Evolutionary conservation across 176 grass and related monocot species (phyloP), one percentile per base, ranked within the genome.

Genomic region (Phoenix roebelenii): DNA sequence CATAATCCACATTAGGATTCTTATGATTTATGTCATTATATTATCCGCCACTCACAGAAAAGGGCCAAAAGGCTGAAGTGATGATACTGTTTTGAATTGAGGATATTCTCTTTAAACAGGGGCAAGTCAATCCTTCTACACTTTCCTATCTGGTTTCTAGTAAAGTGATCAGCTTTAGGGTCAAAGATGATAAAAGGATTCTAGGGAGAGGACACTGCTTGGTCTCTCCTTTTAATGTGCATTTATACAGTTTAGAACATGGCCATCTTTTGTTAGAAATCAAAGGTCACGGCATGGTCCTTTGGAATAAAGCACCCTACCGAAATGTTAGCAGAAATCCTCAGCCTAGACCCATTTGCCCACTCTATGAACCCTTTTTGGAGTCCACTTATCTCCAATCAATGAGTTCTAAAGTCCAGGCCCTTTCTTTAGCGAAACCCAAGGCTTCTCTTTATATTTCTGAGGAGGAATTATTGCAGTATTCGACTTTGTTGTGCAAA

Each of bases 51-150:
- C 22, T 56, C 9, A 10, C 22, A 18, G 18, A 22, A 20, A 56
- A 20, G 20, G 20, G 20, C 20, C 20, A 20, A 20, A 20, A 56
- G 17, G 66, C 35, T 10, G 44, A 58, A 29, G 30, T 49, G 24
- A 71, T 65, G 58, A 72, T 78, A 54, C 67, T 35, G 57, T 22
- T 78, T 62, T 62, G 67, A 64, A 48, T 29, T 49, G 71, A 25
- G 22, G 49, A 64, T 59, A 49, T 28, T 68, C 59, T 78, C 71
- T n/a, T 39, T 64, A 52, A 29, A 72, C 52, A 78, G 67, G 67
- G 65, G 59, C 76, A 78, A 72, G 76, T 78, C 76, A 78, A 78
- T 71, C 63, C 60, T 49, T 50, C 59, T 69, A 59, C 67, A 78
- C 63, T 72, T 66, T 71, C 56, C 44, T 51, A 58, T 64, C 65